Base-by-base conservation (phyloP, 768 basidiomycete species). In the Serpula lacrymans region DNA sequence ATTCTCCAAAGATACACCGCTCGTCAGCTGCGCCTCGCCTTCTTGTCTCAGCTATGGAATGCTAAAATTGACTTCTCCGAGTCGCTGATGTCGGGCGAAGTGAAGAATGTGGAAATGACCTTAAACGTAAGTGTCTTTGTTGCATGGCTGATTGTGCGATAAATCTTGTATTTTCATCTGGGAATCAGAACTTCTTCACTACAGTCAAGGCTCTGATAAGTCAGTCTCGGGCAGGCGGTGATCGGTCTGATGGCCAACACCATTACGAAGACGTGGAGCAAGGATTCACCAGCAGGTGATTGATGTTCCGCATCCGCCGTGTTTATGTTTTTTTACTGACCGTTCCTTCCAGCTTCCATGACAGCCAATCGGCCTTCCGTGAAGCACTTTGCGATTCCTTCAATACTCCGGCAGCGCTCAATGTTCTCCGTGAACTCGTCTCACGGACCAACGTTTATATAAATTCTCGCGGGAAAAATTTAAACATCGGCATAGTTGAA, bases 31-130 rank as follows among this genome's bases (percentile, higher is more conserved):
- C 82, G 96, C 10, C 71, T 98, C 4, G 88, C 89, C 1, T 99
- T 99, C 72, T 67, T 98, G 50, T 78, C 82, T 5, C 91, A 94
- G 55, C 65, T 83, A 25, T 99, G 96, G 96, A 92, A 85, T 58
- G 74, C 87, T 16, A 89, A 89, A 60, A 77, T 97, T 38, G 96
- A 99, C 61, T 96, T 96, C 62, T 94, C 92, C 22, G 88, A 93
- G 55, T 82, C 83, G 8, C 63, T 88, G 41, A 88, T 90, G 88
- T 84, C 83, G 23, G 81, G 84, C 22, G 94, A 97, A 70, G 90
- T 95, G 13, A 81, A 83, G 48, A 83, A 77, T 40, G 74, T 91
- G 20, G 96, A 99, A 64, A 71, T 71, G 5, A 77, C 81, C 12
- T 74, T 98, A 52, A 94, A 96, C 61, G 95, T 96, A 53, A 55